phyloP scores from a whole-genome alignment of 2,329 filamentous ascomycete species.

The Cytospora schulzeri region DNA sequence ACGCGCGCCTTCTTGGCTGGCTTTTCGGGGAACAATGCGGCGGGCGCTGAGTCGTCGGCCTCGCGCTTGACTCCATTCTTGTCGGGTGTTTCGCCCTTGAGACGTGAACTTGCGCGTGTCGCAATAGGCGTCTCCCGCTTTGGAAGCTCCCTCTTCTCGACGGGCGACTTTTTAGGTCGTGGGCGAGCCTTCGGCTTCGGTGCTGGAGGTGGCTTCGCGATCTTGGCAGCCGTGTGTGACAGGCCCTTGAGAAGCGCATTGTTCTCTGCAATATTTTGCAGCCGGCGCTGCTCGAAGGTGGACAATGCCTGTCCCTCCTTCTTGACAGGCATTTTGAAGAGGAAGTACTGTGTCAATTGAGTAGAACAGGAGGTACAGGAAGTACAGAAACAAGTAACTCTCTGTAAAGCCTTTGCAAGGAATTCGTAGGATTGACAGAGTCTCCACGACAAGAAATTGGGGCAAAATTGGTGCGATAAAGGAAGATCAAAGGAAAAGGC shows the following conservation, averaged over 20 bases:
- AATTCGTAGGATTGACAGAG: background rate
- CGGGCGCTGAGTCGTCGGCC: slow-evolving; percentile 32
- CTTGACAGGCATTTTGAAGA: slow-evolving; percentile 47
- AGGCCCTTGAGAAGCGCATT: slow-evolving; percentile 79
- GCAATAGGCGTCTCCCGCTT: slow-evolving; percentile 52
- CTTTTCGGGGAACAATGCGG: slow-evolving; percentile 19
- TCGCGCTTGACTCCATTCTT: slow-evolving; percentile 46
- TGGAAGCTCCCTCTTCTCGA: slow-evolving; percentile 45
- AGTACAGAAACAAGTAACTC: no score
- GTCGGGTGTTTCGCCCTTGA: slow-evolving; percentile 52
- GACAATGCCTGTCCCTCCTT: slow-evolving; percentile 61
- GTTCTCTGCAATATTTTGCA: slow-evolving; percentile 86
- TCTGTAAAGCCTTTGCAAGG: background rate
- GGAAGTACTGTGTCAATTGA: slow-evolving; percentile 20
- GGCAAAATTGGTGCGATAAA: background rate
- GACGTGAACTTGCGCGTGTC: slow-evolving; percentile 59
- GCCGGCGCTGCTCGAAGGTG: slow-evolving; percentile 82
- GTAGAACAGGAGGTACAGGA: slow-evolving; percentile 14
- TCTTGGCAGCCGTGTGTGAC: slow-evolving; percentile 68
- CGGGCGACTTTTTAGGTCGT: slow-evolving; percentile 38
- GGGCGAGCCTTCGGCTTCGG: slow-evolving; percentile 30
- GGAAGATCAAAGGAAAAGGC: slow-evolving; percentile 9
- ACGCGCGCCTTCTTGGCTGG: slow-evolving; percentile 59
- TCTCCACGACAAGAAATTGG: slow-evolving; percentile 2
- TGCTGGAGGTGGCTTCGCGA: slow-evolving; percentile 36